Conservation (phyloP, 1,139 yeast genomes). For the Blastobotrys indianensis region DNA sequence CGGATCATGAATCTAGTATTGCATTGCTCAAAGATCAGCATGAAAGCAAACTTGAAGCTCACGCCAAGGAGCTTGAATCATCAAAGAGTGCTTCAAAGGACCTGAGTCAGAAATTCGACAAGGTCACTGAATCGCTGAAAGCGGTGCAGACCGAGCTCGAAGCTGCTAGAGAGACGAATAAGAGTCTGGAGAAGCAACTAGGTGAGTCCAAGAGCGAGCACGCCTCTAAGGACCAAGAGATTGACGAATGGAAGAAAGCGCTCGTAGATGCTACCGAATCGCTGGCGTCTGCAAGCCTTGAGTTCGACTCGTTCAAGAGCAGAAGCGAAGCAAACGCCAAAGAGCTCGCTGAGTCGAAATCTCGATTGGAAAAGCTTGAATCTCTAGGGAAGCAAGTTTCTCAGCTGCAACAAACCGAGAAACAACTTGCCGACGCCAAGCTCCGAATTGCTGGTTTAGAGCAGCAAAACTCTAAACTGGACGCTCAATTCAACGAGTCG, state of each 20-base stretch:
- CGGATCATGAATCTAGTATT: conserved; percentile 11
- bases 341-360: conserved; percentile 2
- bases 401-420: conserved; percentile 1
- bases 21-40: conserved; percentile 5
- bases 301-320: background rate
- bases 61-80: conserved; percentile 2
- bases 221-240: conserved; percentile 5
- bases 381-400: background rate
- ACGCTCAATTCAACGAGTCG: conserved; percentile 11
- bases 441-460: background rate
- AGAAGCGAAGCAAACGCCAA: background rate
- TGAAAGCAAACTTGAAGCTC: conserved; percentile 2
- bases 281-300: too few species aligned
- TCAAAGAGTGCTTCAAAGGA: conserved; percentile 5
- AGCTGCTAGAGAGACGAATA: background rate
- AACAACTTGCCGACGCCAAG: conserved; percentile 4
- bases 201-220: conserved; percentile 9
- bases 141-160: background rate
- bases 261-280: conserved; percentile 3
- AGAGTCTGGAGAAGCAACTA: conserved; percentile 10
- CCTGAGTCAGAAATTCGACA: conserved; percentile 9
- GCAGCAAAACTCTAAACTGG: background rate
- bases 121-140: conserved; percentile 7
- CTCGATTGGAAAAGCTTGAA: background rate
- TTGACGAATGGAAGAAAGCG: conserved; percentile 8